phyloP scores from a whole-genome alignment of 139 green algal species.

The Volvox africanus region DNA sequence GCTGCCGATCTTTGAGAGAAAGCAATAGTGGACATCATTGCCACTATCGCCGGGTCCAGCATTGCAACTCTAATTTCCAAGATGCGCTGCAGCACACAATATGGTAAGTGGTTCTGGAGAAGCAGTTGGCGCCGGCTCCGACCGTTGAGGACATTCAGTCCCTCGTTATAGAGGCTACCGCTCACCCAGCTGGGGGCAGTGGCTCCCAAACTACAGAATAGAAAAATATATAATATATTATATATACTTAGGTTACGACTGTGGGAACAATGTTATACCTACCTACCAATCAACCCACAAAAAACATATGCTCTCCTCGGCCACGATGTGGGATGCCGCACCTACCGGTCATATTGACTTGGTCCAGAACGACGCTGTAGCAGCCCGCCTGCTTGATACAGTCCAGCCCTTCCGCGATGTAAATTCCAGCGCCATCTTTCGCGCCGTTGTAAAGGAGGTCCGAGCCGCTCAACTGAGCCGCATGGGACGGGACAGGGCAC shows the following conservation, averaged over 20 bases:
- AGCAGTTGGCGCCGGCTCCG: no score
- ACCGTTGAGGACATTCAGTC: no score
- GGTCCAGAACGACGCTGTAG: neutral
- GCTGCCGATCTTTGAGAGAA: no score
- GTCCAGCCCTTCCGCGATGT: conserved; percentile 5
- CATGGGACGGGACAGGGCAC: neutral
- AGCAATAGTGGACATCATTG: no score
- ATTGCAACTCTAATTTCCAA: no score
- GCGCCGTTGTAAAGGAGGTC: neutral
- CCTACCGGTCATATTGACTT: conserved; percentile 2
- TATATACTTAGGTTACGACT: no score
- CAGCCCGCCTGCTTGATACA: neutral
- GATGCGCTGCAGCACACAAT: no score
- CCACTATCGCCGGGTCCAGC: no score
- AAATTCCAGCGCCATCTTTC: neutral
- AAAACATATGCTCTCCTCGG: neutral
- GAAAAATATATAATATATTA: neutral
- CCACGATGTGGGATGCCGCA: neutral
- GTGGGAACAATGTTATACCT: no score
- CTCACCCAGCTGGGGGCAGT: neutral
- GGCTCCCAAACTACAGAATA: neutral
- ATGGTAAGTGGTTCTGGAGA: no score
- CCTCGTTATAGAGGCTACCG: no score
- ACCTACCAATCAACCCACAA: neutral
- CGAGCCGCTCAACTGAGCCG: neutral